Conservation (phyloP, 1,139 yeast species). For the Geotrichum histeridarum region DNA sequence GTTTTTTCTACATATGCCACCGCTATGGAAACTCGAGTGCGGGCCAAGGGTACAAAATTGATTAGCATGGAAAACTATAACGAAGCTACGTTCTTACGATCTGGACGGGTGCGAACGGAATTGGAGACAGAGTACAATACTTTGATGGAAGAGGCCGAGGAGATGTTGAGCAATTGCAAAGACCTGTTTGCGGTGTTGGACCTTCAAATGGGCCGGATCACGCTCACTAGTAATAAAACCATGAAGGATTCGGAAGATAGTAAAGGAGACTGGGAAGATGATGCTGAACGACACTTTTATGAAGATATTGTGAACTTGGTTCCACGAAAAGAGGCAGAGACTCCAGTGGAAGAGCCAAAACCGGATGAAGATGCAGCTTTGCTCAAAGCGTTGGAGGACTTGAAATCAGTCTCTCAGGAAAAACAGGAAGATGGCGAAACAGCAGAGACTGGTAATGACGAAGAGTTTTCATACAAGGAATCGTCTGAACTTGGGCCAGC, state of each 20-base stretch:
- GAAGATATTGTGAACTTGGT: conserved; percentile 18
- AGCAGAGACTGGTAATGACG: conserved; percentile 11
- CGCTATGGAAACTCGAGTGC: conserved; percentile 42
- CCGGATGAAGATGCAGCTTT: conserved; percentile 17
- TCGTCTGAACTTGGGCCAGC: conserved; percentile 30
- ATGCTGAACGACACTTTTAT: conserved; percentile 18
- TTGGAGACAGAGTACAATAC: conserved; percentile 8
- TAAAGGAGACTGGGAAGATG: conserved; percentile 21
- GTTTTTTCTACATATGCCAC: conserved; percentile 48
- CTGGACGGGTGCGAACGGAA: conserved; percentile 15
- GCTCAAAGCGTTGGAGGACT: conserved; percentile 8
- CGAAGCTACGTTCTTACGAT: conserved; percentile 15
- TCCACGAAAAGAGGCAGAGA: conserved; percentile 11
- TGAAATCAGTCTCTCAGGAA: conserved; percentile 12
- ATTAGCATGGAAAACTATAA: conserved; percentile 15
- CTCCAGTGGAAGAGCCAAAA: conserved; percentile 14
- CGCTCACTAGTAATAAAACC: conserved; percentile 13
- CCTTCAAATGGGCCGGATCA: conserved; percentile 13
- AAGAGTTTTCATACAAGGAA: conserved; percentile 20
- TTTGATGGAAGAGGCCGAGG: conserved; percentile 14
- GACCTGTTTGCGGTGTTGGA: conserved; percentile 15
- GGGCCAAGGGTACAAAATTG: conserved; percentile 33
- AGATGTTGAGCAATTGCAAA: conserved; percentile 13
- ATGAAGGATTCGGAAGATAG: conserved; percentile 15
- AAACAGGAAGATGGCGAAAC: conserved; percentile 12